A percentile compares a stretch with the other conserved stretches of the same genome.
phyloP scores from a whole-genome alignment of 1,139 yeast species.

The Tardiomyces digboiensis region DNA sequence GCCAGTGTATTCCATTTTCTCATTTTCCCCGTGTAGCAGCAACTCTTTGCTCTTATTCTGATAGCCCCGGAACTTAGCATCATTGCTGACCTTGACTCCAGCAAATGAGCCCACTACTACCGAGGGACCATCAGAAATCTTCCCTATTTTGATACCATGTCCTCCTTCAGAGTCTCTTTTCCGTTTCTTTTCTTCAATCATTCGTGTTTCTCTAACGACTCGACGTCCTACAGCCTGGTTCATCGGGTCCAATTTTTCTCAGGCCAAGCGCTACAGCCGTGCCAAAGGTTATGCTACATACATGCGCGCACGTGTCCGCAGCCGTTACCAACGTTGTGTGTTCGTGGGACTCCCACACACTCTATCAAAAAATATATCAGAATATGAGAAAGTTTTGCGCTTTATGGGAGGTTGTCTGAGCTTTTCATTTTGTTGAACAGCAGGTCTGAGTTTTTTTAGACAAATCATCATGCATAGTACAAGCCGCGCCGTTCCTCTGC shows the following conservation, averaged over 20 bases:
- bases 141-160: not conserved
- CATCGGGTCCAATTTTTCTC: not conserved
- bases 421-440: too few relatives aligned
- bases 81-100: conserved; percentile 55
- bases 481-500: not conserved
- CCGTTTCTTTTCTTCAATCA: conserved; percentile 8
- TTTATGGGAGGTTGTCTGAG: too few relatives aligned
- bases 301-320: too few relatives aligned
- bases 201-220: conserved; percentile 2
- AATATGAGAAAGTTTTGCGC: too few relatives aligned
- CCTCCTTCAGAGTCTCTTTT: conserved; percentile 6
- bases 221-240: too few relatives aligned
- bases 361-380: too few relatives aligned
- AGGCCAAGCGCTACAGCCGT: not conserved
- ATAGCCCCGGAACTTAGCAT: conserved; percentile 55
- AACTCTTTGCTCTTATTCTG: conserved; percentile 37
- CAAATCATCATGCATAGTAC: not conserved
- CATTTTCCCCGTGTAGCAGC: conserved; percentile 71
- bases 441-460: too few relatives aligned
- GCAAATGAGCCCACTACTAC: conserved; percentile 47
- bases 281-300: not conserved
- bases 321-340: too few relatives aligned
- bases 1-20: conserved; percentile 66
- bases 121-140: not conserved
- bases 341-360: too few relatives aligned